Evolutionary conservation across 2,329 filamentous ascomycete genomes (phyloP), one percentile per base, ranked within the genome.

Genomic region (Fusarium subtropicale): DNA sequence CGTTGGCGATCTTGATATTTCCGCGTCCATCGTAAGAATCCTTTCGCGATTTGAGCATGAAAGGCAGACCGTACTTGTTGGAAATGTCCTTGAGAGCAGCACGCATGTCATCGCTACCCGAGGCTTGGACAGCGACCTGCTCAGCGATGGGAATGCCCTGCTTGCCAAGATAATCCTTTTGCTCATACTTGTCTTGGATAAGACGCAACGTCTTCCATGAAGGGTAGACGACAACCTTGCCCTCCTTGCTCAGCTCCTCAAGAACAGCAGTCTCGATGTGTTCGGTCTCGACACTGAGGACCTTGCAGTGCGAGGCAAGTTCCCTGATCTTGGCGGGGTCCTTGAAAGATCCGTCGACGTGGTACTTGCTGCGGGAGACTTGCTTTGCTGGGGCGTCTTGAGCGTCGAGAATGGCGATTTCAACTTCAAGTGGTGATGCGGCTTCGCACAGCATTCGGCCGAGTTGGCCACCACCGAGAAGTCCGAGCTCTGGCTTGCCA

Each of bases 381-480:
- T 97, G 93, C 81, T 95, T 96, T 61, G 94, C 92, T 16, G 94
- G 93, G 42, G 91, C 88, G 70, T 90, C 87, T 60, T 88, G 89
- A 44, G 87, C 88, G 78, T 97, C 95, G 47, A 97, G 87, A 41
- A 97, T 86, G 61, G 90, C 92, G 71, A 96, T 87, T 70, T 91
- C 87, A 71, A 97, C 89, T 74, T 93, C 93, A 60, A 97, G 87
- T 5, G 82, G 85, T 3, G 81, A 83, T 34, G 94, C 94, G n/a
- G 92, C 90, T 82, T 98, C 93, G 69, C 92, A 91, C 22, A 98
- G 88, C 96, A 98, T 98, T 70, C 93, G 92, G 64, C 95, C 96
- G 41, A 99, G 87, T 82, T 94, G 92, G 74, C 92, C 92, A 53
- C 86, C 86, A 65, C 86, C 86, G 2, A 88, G 78, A 55, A 88